These are phyloP conservation scores for Trichosporon sp. DNA, from an alignment of 1,284 basidiomycete species.

Conservation along the genomic window DNA sequence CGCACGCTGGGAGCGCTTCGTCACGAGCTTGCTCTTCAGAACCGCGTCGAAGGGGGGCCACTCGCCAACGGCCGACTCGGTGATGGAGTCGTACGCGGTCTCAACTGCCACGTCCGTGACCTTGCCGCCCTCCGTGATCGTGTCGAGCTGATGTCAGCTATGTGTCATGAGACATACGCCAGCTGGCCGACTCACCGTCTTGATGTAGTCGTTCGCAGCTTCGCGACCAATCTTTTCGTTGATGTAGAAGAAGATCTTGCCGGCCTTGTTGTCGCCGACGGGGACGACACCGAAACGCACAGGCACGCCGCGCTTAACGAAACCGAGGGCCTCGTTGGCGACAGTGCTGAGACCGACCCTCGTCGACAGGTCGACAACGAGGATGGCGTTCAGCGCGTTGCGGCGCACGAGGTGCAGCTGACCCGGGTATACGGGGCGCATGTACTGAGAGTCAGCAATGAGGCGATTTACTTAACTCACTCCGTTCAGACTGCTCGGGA, in stretches of 20 bases:
- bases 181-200: constrained; percentile 25
- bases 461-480: constrained; percentile 33
- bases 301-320: constrained; percentile 72
- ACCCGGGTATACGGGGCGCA: constrained; percentile 62
- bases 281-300: constrained; percentile 84
- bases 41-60: constrained; percentile 55
- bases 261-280: constrained; percentile 61
- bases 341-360: constrained; percentile 66
- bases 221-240: constrained; percentile 67
- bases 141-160: constrained; percentile 10
- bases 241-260: constrained; percentile 70
- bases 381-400: constrained; percentile 79
- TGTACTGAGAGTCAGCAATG: constrained; percentile 35
- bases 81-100: constrained; percentile 41
- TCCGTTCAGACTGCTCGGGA: constrained; percentile 39
- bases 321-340: constrained; percentile 54
- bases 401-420: constrained; percentile 70
- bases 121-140: background rate
- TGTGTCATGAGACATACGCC: background rate
- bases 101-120: constrained; percentile 27
- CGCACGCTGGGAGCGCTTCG: constrained; percentile 33
- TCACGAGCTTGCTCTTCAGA: constrained; percentile 46
- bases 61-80: constrained; percentile 27
- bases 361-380: constrained; percentile 75
- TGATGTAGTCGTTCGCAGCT: constrained; percentile 66